Conservation (phyloP, 768 basidiomycete species). For the Lactarius evosmus region DNA sequence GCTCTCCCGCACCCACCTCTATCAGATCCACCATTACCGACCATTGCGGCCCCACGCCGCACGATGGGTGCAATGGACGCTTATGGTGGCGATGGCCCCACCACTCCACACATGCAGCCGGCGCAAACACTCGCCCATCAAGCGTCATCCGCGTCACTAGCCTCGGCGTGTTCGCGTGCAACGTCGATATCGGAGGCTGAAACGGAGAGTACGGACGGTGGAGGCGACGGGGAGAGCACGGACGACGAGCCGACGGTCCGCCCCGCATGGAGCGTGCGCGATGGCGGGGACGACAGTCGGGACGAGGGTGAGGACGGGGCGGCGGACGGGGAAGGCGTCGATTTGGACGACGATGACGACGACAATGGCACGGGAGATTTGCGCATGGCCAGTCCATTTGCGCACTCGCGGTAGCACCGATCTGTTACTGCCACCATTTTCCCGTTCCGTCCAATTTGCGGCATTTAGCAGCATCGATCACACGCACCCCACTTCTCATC, state of each 20-base stretch:
- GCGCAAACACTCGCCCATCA: conserved; percentile 22
- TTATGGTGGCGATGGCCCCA: conserved; percentile 25
- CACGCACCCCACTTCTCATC: neutral
- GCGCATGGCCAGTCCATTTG: conserved; percentile 24
- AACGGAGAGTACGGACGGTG: conserved; percentile 37
- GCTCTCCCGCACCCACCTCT: conserved; percentile 25
- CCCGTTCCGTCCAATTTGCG: neutral
- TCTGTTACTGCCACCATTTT: neutral
- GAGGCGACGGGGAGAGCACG: conserved; percentile 49
- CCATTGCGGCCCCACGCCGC: conserved; percentile 31
- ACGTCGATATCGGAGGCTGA: conserved; percentile 37
- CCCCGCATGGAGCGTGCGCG: conserved; percentile 33
- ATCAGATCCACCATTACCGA: conserved; percentile 7
- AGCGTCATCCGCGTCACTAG: conserved; percentile 27
- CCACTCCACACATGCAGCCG: conserved; percentile 24
- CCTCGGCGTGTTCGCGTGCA: conserved; percentile 33
- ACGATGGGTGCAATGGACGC: conserved; percentile 54
- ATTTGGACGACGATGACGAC: conserved; percentile 17
- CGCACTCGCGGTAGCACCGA: conserved; percentile 14
- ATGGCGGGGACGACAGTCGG: conserved; percentile 19
- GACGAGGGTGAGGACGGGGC: conserved; percentile 14
- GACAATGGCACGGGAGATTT: conserved; percentile 17
- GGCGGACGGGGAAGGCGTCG: conserved; percentile 19
- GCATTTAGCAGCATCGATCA: conserved; percentile 14
- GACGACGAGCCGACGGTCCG: conserved; percentile 85